Conservation (phyloP, 1,284 basidiomycete genomes). For the Ustilago nuda region DNA sequence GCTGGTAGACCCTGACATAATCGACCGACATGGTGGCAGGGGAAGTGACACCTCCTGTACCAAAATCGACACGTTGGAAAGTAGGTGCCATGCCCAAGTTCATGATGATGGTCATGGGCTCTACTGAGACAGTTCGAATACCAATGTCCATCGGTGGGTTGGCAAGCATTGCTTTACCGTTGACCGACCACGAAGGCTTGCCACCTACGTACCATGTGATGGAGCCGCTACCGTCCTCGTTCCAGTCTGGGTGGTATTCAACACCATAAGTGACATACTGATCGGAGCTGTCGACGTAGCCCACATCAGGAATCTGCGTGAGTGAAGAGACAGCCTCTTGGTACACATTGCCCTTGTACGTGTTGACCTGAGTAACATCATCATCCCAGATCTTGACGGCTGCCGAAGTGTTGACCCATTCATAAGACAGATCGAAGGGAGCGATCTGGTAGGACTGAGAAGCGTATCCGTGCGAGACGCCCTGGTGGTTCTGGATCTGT, state of each 20-base stretch:
- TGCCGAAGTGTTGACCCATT: constrained; percentile 52
- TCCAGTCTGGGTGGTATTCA: constrained; percentile 67
- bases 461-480: constrained; percentile 52
- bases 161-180: constrained; percentile 41
- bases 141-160: constrained; percentile 53
- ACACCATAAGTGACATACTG: constrained; percentile 61
- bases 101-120: constrained; percentile 67
- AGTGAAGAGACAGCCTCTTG: constrained; percentile 68
- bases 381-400: constrained; percentile 51
- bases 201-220: constrained; percentile 65
- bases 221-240: constrained; percentile 57
- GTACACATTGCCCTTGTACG: constrained; percentile 63
- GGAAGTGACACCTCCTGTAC: constrained; percentile 45
- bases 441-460: constrained; percentile 68
- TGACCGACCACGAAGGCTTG: constrained; percentile 62
- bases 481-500: constrained; percentile 72
- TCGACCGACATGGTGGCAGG: constrained; percentile 59
- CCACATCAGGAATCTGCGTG: constrained; percentile 57
- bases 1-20: constrained; percentile 64
- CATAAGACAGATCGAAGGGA: constrained; percentile 64
- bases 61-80: constrained; percentile 63
- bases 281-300: constrained; percentile 47
- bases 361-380: constrained; percentile 53
- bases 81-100: constrained; percentile 64
- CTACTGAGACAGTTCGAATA: constrained; percentile 57